Conservation (phyloP, 176 grass and related monocot species). For the Aegilops bicornis region DNA sequence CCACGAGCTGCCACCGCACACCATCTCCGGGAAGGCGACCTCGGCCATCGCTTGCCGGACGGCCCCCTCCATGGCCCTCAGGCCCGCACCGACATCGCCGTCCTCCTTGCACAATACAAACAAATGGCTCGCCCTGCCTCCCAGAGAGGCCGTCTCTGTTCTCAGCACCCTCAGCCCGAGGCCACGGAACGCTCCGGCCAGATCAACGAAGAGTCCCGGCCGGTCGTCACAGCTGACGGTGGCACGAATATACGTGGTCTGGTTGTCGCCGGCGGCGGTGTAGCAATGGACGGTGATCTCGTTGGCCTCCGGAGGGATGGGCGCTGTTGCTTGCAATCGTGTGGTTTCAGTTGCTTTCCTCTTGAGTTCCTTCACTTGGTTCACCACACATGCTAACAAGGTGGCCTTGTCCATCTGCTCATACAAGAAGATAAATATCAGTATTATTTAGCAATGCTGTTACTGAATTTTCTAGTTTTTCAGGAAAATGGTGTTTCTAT, state of each 20-base stretch:
- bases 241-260: background rate
- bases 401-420: constrained; percentile 59
- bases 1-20: background rate
- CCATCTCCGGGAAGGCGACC: constrained; percentile 36
- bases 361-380: constrained; percentile 42
- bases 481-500: background rate
- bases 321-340: background rate
- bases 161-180: constrained; percentile 35
- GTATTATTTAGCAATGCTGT: background rate
- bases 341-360: constrained; percentile 9
- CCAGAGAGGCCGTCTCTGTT: constrained; percentile 31
- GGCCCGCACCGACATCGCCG: background rate
- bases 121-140: constrained; percentile 31
- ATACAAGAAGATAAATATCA: background rate
- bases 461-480: background rate
- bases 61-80: constrained; percentile 29
- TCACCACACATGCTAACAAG: constrained; percentile 32
- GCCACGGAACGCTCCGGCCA: constrained; percentile 25
- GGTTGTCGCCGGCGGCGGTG: background rate
- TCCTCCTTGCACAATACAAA: constrained; percentile 29
- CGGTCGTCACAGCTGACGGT: constrained; percentile 52
- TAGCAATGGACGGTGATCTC: constrained; percentile 18
- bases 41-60: constrained; percentile 32
- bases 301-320: constrained; percentile 33
- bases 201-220: constrained; percentile 29